A percentile compares a stretch with the other conserved stretches of the same genome.
Conservation (phyloP, 2,329 filamentous ascomycete genomes). For the Fonsecaea pedrosoi region DNA sequence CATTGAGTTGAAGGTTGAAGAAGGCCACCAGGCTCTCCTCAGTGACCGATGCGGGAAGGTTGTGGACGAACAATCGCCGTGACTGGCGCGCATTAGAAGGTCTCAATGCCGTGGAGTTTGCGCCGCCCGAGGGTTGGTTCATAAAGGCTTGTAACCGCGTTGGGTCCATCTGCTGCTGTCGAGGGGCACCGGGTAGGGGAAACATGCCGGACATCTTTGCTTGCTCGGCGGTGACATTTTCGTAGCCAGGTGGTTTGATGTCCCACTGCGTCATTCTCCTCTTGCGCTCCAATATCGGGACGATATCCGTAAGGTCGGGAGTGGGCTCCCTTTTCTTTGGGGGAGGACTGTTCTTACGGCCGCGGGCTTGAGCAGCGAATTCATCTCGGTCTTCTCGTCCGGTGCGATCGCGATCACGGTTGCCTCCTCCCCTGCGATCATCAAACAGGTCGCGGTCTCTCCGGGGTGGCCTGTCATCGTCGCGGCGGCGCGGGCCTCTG, state of each 20-base stretch:
- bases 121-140: conserved; percentile 79
- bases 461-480: conserved; percentile 66
- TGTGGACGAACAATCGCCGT: conserved; percentile 88
- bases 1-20: conserved; percentile 96
- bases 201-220: conserved; percentile 99
- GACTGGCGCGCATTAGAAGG: conserved; percentile 92
- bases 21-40: conserved; percentile 81
- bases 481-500: conserved; percentile 66
- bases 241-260: conserved; percentile 97
- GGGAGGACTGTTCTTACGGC: conserved; percentile 75
- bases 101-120: conserved; percentile 66
- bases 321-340: conserved; percentile 94
- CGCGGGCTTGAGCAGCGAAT: conserved; percentile 55
- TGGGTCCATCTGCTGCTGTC: conserved; percentile 94
- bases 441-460: conserved; percentile 69
- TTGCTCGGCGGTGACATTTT: conserved; percentile 97
- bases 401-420: conserved; percentile 50
- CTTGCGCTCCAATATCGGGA: conserved; percentile 83
- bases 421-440: conserved; percentile 58
- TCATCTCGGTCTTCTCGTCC: conserved; percentile 59
- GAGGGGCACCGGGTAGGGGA: conserved; percentile 90
- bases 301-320: conserved; percentile 86
- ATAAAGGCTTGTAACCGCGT: conserved; percentile 94
- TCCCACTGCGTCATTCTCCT: conserved; percentile 98
- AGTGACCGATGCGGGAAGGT: conserved; percentile 73